These are phyloP conservation scores for Bryoglossum gracile DNA, from an alignment of 495 filamentous ascomycete species.

Conservation along the genomic window DNA sequence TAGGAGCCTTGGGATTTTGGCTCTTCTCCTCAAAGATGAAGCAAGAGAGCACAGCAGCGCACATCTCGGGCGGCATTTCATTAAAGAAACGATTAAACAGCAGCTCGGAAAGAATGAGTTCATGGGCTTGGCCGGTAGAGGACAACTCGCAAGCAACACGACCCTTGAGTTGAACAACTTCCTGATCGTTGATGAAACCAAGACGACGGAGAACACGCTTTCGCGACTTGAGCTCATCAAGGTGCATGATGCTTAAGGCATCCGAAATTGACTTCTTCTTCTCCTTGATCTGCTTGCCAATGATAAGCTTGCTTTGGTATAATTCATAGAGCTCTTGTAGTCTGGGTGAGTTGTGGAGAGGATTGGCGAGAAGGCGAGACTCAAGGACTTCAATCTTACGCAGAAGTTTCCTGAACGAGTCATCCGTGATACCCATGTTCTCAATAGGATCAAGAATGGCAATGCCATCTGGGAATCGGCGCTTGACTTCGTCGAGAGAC, in stretches of 20 bases:
- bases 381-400: conserved; percentile 97
- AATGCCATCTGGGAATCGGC: conserved; percentile 88
- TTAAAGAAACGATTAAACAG: conserved; percentile 98
- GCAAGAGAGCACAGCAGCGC: conserved; percentile 75
- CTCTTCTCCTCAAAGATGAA: conserved; percentile 97
- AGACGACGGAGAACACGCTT: conserved; percentile 96
- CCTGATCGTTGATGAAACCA: conserved; percentile 87
- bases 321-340: conserved; percentile 74
- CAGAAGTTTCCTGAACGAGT: conserved; percentile 84
- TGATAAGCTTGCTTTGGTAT: conserved; percentile 72
- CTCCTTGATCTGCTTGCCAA: conserved; percentile 69
- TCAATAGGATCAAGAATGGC: conserved; percentile 86
- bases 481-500: conserved; percentile 62
- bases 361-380: conserved; percentile 79
- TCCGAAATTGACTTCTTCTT: conserved; percentile 79
- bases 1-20: conserved; percentile 56
- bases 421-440: conserved; percentile 88
- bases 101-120: conserved; percentile 83
- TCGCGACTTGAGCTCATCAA: conserved; percentile 91
- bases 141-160: conserved; percentile 96
- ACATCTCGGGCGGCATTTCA: conserved; percentile 79
- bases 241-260: conserved; percentile 77
- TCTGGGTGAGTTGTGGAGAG: conserved; percentile 80
- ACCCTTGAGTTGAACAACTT: conserved; percentile 92
- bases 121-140: conserved; percentile 67